A percentile compares a stretch with the other conserved stretches of the same genome.
These are phyloP conservation scores for Lizanozyma gosingica DNA, from an alignment of 1,139 yeast genomes.

Conservation along the genomic window DNA sequence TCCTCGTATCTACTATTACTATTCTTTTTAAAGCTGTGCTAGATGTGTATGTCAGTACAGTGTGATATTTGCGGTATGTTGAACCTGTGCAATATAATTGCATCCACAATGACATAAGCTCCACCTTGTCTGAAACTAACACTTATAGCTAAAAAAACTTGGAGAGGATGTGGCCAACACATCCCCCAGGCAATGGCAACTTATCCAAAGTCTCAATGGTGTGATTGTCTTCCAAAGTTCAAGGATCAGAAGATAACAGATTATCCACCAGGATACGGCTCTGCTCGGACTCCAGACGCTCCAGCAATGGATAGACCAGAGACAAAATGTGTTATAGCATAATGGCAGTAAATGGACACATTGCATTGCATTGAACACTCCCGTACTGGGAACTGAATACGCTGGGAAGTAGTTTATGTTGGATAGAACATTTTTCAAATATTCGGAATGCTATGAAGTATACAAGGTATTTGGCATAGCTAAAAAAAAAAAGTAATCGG, in stretches of 20 bases:
- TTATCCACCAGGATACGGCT: neutral
- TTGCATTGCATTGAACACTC: no score
- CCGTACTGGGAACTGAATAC: no score
- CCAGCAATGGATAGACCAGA: neutral
- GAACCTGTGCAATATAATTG: no score
- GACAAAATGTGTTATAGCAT: neutral
- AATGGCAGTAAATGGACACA: no score
- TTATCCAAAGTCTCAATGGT: neutral
- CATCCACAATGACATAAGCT: no score
- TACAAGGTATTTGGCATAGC: no score
- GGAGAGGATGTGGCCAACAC: neutral
- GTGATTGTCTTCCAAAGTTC: neutral
- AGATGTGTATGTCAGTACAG: neutral
- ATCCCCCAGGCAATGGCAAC: neutral
- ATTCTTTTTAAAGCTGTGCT: no score
- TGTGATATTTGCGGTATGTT: neutral
- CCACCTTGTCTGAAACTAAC: neutral
- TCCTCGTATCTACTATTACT: no score
- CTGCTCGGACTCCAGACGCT: neutral
- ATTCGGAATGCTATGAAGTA: no score
- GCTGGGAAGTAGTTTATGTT: neutral
- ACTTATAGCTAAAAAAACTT: neutral
- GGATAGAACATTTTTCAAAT: neutral
- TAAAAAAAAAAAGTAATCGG: no score
- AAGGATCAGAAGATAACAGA: neutral